Base-by-base conservation (phyloP, 2,329 filamentous ascomycete species). In the Fusarium sp. region DNA sequence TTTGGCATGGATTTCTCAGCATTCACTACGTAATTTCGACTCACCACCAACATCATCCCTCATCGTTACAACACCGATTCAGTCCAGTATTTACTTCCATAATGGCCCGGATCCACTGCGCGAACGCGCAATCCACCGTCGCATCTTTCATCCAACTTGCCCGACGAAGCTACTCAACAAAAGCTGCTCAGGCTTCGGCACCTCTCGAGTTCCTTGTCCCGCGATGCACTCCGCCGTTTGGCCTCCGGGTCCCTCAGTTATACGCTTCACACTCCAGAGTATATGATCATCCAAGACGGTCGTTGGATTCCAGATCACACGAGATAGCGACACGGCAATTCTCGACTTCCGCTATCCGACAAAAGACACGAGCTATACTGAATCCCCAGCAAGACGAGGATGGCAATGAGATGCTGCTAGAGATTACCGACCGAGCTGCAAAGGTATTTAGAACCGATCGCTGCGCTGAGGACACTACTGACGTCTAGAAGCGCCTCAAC, bases 351-450 rank as follows among this genome's bases (percentile, higher is more conserved):
- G 34, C 74, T 1, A 21, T 71, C 8, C 74, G 74, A 48, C 68
- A 71, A 26, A 80, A 78, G 60, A 89, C 88, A 0, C 77, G 79
- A 28, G 83, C 83, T 40, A 79, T 88, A 6, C 78, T 83, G 67
- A 97, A 98, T 76, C 92, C 93, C 1, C 88, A 90, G 69, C 85
- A 85, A 56, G 92, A 96, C 76, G 92, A 96, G 30, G 88, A 94
- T 55, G 95, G 95, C 24, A 90, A 93, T n/a, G 87, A 90, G 20
- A 93, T 97, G 89, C 82, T 83, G 71, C 85, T 99, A 23, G 90
- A 91, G 53, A 97, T 98, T 64, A 96, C 94, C 0, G 86, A 92
- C 3, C 87, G 94, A 47, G 95, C 95, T 39, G 90, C 91, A 40
- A 88, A 91, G 80, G 92, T 94, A 84, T 48, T 83, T 54, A 23